Conservation (phyloP, 2,329 filamentous ascomycete genomes). For the Mycosphaerella sp. region DNA sequence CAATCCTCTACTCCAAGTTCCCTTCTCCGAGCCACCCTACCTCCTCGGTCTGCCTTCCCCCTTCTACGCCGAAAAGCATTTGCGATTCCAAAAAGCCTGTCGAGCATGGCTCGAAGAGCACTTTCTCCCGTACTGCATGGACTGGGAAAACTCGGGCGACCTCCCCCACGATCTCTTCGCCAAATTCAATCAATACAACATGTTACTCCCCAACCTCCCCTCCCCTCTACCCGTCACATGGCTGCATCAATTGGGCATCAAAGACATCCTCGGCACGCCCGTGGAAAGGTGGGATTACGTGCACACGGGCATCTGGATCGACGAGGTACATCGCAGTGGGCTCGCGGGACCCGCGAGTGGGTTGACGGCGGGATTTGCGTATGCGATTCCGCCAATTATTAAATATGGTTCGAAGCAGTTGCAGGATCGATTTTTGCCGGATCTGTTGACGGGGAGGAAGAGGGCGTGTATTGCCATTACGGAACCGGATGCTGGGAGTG, state of each 20-base stretch:
- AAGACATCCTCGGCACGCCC: slow-evolving; percentile 58
- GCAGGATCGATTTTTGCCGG: slow-evolving; percentile 60
- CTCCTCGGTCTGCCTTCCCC: slow-evolving; percentile 20
- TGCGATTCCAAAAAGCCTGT: slow-evolving; percentile 19
- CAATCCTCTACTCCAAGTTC: slow-evolving; percentile 18
- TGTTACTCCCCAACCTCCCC: slow-evolving; percentile 63
- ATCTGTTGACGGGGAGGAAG: slow-evolving; percentile 59
- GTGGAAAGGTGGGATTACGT: slow-evolving; percentile 68
- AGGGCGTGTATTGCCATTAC: slow-evolving; percentile 70
- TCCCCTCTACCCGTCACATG: slow-evolving; percentile 61
- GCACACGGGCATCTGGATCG: slow-evolving; percentile 60
- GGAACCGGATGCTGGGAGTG: slow-evolving; percentile 64
- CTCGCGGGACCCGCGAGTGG: slow-evolving; percentile 56
- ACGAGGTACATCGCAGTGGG: slow-evolving; percentile 63
- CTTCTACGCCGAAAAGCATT: slow-evolving; percentile 21
- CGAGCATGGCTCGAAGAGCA: slow-evolving; percentile 23
- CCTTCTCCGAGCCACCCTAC: slow-evolving; percentile 21
- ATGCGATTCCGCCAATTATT: slow-evolving; percentile 62
- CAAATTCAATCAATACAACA: slow-evolving; percentile 58
- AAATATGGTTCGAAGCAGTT: slow-evolving; percentile 57
- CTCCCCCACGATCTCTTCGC: slow-evolving; percentile 54
- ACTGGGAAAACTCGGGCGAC: slow-evolving; percentile 20
- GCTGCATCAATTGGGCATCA: slow-evolving; percentile 58
- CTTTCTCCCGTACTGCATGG: slow-evolving; percentile 21
- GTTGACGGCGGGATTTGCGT: slow-evolving; percentile 63